Percentiles rank a stretch among this genome's conserved stretches.
Evolutionary conservation across 805 yeast genomes (phyloP).

Genomic region (Candida oleophila): DNA sequence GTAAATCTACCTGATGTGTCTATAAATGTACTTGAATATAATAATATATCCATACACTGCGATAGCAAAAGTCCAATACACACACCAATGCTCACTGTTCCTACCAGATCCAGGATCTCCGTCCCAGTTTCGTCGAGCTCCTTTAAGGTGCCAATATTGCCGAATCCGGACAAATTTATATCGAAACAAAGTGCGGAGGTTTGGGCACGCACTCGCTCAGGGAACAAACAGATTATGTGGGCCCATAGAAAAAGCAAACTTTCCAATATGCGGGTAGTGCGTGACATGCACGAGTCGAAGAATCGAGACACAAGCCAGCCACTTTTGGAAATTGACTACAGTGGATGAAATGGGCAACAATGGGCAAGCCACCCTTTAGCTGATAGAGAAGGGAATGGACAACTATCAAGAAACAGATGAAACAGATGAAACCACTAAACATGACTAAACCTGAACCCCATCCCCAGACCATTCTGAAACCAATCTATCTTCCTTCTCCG

Average conservation of each 20-base stretch:
- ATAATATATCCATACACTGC: too few relatives aligned
- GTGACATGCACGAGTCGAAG: neutral
- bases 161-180: neutral
- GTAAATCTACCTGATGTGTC: too few relatives aligned
- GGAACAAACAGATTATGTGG: neutral
- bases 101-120: too few relatives aligned
- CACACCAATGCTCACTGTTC: too few relatives aligned
- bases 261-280: neutral
- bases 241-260: neutral
- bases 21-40: too few relatives aligned
- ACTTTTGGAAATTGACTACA: neutral
- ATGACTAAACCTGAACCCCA: too few relatives aligned
- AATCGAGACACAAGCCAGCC: neutral
- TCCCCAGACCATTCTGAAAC: too few relatives aligned
- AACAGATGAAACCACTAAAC: neutral
- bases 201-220: neutral
- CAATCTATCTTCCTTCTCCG: too few relatives aligned
- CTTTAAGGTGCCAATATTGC: too few relatives aligned
- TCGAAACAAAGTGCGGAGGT: neutral
- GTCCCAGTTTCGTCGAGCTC: too few relatives aligned
- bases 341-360: neutral
- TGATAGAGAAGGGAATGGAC: neutral
- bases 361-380: too few relatives aligned
- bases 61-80: too few relatives aligned
- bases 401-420: neutral